Evolutionary conservation across 176 grass and related monocot genomes (phyloP).

Genomic region (Poa pratensis): DNA sequence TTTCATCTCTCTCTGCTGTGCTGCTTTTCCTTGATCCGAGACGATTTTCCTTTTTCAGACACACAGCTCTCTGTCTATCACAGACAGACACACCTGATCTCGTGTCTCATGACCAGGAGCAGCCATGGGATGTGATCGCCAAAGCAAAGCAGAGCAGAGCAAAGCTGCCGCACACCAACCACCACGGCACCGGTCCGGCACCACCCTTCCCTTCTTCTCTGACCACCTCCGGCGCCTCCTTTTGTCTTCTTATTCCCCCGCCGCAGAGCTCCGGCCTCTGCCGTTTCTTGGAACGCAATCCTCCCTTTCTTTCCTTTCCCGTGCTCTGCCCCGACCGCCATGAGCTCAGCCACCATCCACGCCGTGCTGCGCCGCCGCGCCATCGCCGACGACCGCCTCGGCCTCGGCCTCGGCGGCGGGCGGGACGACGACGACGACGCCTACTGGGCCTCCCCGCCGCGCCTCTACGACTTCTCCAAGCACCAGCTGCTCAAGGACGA

Average conservation of each 20-base stretch:
- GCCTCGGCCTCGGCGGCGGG: neutral
- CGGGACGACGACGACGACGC: conserved; percentile 41
- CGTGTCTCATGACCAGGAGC: neutral
- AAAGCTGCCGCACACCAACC: neutral
- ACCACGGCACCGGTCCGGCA: neutral
- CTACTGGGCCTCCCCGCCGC: conserved; percentile 57
- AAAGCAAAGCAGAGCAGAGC: neutral
- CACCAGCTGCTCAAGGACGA: neutral
- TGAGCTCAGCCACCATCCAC: conserved; percentile 39
- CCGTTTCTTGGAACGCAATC: neutral
- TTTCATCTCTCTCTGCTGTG: neutral
- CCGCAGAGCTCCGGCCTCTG: too few relatives aligned
- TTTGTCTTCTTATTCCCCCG: neutral
- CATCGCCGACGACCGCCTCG: conserved; percentile 18
- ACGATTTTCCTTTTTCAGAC: neutral
- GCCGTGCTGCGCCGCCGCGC: conserved; percentile 49
- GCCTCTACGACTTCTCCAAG: conserved; percentile 47
- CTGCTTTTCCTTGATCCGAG: neutral
- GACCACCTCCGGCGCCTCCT: too few relatives aligned
- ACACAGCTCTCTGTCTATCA: too few relatives aligned
- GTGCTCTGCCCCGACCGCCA: neutral
- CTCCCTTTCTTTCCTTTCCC: neutral
- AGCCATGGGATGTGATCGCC: neutral
- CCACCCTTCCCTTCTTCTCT: neutral
- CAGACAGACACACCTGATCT: too few relatives aligned